Conservation (phyloP, 2,329 filamentous ascomycete genomes). For the Phialophora tarda region DNA sequence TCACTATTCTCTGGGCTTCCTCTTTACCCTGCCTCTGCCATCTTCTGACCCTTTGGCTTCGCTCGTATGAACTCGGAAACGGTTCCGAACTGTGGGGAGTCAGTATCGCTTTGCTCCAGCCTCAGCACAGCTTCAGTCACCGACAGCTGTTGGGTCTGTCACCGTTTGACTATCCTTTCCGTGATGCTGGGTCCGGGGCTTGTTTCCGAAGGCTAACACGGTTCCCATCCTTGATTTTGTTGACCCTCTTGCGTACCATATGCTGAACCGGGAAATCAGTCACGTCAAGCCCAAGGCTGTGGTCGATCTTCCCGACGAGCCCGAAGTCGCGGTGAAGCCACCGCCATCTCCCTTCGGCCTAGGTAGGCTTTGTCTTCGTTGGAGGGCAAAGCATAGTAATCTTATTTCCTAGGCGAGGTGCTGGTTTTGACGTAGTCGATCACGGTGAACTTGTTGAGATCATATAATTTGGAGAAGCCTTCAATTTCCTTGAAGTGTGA, state of each 20-base stretch:
- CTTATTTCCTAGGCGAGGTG: background rate
- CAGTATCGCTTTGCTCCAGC: background rate
- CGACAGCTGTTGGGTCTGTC: background rate
- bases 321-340: slow-evolving; percentile 34
- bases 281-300: slow-evolving; percentile 7
- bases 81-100: background rate
- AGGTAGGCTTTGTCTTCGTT: background rate
- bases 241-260: background rate
- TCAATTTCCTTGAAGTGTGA: slow-evolving; percentile 32
- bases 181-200: background rate
- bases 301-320: slow-evolving; percentile 5
- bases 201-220: background rate
- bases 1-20: background rate
- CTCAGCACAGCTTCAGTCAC: background rate
- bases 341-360: slow-evolving; percentile 17
- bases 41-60: background rate
- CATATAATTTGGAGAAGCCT: slow-evolving; percentile 5
- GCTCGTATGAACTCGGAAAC: background rate
- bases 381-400: slow-evolving; percentile 3
- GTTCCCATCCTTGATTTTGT: background rate
- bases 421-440: slow-evolving; percentile 6
- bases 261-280: slow-evolving; percentile 10
- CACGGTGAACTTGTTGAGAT: background rate
- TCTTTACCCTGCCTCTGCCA: background rate
- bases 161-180: background rate